Base-by-base conservation (phyloP, 257 asterid genomes). In the Solanum chiquidenum region DNA sequence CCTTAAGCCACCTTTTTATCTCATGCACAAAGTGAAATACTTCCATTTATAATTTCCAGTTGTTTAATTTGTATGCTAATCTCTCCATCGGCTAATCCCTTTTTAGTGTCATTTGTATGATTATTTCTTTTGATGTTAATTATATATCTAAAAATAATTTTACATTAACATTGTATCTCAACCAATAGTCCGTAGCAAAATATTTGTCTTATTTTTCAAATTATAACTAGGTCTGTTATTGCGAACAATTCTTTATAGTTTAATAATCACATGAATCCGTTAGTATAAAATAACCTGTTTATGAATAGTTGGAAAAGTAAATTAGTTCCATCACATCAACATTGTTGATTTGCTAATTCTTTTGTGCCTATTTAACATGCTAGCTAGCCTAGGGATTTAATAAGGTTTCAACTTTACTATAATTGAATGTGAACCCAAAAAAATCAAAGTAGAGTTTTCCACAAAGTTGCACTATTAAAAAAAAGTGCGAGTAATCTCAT, bases 401-500 rank as follows among this genome's bases (percentile, higher is more conserved):
- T 84, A 60, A 58, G 38, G 74, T 40, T 23, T 37, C 74, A 84
- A 60, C 87, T 84, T 62, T 62, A 62, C 87, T 42, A 55, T 18
- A 84, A 62, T 84, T 84, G 37, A 37, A 84, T 62, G 87, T 84
- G 87, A 84, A 84, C 49, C 60, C 55, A 77, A 77, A 42, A 16
- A 60, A 84, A 46, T 40, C 35, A 25, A 21, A 64, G 35, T 66
- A 37, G 34, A 74, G 86, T 75, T 86, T 90, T 86, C 73, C 88
- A 86, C 89, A 86, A 85, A 72, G 42, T 72, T 84, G 83, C 86
- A 82, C 90, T 66, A 52, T 72, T 20, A 35, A 34, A 74, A 85
- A 66, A 79, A 68, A 87, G 34, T 79, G 79, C 33, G 52, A 83
- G 88, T 87, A 83, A 88, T 82, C 91, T 82, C 83, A 49, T 86